phyloP scores from a whole-genome alignment of 1,284 basidiomycete species.

The Leccinum fallax region DNA sequence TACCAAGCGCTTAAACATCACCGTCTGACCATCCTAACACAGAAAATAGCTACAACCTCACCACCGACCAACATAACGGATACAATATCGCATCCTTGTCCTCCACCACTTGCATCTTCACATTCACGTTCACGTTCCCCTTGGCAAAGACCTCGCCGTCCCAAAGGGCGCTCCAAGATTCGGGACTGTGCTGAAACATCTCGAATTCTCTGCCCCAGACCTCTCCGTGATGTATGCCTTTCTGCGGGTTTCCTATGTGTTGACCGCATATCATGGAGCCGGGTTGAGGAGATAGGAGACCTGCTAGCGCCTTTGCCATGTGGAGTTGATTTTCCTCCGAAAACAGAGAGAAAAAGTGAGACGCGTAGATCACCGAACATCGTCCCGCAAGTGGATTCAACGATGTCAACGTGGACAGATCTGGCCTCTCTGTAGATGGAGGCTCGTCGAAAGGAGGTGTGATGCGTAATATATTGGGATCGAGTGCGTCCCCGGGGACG shows the following conservation, averaged over 20 bases:
- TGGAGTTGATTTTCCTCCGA: constrained; percentile 35
- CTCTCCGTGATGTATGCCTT: background rate
- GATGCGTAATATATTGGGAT: constrained; percentile 29
- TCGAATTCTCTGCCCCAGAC: background rate
- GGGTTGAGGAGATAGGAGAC: constrained; percentile 34
- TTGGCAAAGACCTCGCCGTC: constrained; percentile 33
- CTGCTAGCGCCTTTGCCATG: constrained; percentile 34
- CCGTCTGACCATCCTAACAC: background rate
- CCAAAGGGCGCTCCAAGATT: constrained; percentile 37
- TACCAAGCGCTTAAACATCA: background rate
- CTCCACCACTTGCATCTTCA: background rate
- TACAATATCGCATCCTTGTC: background rate
- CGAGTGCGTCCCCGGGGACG: constrained; percentile 38
- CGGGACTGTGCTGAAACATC: constrained; percentile 34
- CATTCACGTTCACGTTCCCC: constrained; percentile 30
- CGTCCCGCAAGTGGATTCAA: constrained; percentile 38
- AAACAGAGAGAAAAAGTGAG: constrained; percentile 43
- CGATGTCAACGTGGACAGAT: constrained; percentile 32
- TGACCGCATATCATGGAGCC: constrained; percentile 37
- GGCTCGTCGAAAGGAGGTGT: constrained; percentile 14
- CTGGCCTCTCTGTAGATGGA: constrained; percentile 14
- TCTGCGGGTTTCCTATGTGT: constrained; percentile 18
- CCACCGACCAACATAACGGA: constrained; percentile 26
- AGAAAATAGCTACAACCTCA: constrained; percentile 22
- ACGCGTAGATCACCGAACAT: constrained; percentile 35